Evolutionary conservation across 1,284 basidiomycete species (phyloP).

Genomic region (Termitomyces sp.): DNA sequence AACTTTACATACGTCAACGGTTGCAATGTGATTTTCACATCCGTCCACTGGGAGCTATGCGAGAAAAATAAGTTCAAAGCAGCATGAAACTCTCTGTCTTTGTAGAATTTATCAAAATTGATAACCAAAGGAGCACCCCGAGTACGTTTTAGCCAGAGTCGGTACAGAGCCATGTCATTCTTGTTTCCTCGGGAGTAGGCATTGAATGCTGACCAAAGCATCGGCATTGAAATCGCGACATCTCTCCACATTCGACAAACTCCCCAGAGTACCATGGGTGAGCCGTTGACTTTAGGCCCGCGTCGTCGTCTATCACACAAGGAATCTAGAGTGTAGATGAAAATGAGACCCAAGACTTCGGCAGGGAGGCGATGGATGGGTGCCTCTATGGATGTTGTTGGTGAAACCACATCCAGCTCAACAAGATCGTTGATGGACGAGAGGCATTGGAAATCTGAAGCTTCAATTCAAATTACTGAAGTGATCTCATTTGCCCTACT

Average conservation of each 20-base stretch:
- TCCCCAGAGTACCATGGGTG: neutral
- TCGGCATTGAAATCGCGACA: too few relatives aligned
- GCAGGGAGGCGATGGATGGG: neutral
- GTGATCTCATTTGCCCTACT: neutral
- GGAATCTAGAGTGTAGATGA: neutral
- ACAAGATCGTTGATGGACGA: neutral
- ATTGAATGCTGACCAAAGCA: neutral
- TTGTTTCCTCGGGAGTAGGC: neutral
- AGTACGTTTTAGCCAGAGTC: conserved; percentile 2
- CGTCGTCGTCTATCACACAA: too few relatives aligned
- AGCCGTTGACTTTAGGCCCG: too few relatives aligned
- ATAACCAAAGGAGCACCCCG: neutral
- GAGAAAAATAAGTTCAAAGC: too few relatives aligned
- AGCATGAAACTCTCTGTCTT: too few relatives aligned
- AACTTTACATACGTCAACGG: neutral
- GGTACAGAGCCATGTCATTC: neutral
- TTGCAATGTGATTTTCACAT: neutral
- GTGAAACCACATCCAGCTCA: neutral
- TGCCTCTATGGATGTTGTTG: neutral
- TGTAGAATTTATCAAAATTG: neutral
- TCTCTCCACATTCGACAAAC: too few relatives aligned
- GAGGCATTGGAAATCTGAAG: neutral
- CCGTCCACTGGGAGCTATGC: neutral
- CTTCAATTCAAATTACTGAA: neutral
- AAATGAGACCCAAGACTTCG: neutral